Percentiles rank a stretch among this genome's conserved stretches.
These are phyloP conservation scores for Gossypium trilobum DNA, from an alignment of 441 rosid genomes.

Conservation along the genomic window DNA sequence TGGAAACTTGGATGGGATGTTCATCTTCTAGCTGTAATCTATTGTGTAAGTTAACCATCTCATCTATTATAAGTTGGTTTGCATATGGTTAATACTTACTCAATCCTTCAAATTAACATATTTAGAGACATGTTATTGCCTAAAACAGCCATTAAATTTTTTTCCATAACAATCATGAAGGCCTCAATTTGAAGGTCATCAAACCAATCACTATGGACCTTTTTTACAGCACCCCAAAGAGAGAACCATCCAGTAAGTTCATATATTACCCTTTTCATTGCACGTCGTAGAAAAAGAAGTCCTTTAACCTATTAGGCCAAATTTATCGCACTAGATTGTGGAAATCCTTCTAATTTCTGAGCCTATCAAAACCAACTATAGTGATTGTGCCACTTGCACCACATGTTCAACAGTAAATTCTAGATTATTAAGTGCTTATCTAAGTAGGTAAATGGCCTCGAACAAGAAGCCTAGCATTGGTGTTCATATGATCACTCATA, in stretches of 20 bases:
- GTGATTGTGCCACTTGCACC: not conserved
- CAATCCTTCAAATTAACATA: not conserved
- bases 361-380: not conserved
- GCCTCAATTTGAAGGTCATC: not conserved
- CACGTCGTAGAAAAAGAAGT: not conserved
- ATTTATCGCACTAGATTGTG: not conserved
- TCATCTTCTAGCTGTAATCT: conserved; percentile 17
- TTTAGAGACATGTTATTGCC: not conserved
- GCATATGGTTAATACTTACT: not conserved
- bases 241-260: not conserved
- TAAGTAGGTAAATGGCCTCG: not conserved
- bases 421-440: not conserved
- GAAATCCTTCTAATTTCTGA: not conserved
- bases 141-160: not conserved
- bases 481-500: not conserved
- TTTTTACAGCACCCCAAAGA: not conserved
- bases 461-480: not conserved
- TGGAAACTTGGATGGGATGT: conserved; percentile 41
- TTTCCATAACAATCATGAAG: not conserved
- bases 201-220: not conserved
- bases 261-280: not conserved
- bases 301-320: not conserved
- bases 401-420: not conserved
- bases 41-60: conserved; percentile 8
- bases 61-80: not conserved